phyloP scores from a whole-genome alignment of 192 early-diverging fungal genomes.

The Umbelopsis ramanniana region DNA sequence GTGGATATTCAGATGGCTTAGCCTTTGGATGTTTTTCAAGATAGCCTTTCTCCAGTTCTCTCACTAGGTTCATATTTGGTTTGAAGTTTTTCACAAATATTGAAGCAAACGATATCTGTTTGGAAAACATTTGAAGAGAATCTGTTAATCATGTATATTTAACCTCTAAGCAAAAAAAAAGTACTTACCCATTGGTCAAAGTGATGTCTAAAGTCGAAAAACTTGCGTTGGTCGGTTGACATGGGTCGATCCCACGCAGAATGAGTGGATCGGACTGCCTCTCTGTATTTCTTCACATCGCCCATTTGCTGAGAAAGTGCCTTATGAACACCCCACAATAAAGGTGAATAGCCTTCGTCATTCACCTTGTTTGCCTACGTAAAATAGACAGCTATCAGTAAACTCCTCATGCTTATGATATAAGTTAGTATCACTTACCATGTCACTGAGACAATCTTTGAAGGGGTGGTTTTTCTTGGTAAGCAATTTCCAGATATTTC shows the following conservation, averaged over 20 bases:
- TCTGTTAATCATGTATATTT: too few species aligned
- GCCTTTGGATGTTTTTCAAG: slow-evolving; percentile 33
- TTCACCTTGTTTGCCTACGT: slow-evolving; percentile 31
- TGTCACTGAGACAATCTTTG: not conserved
- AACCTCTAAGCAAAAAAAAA: not conserved
- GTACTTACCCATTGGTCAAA: not conserved
- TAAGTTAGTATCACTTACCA: not conserved
- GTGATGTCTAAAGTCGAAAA: not conserved
- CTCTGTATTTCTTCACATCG: slow-evolving; percentile 11
- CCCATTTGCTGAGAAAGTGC: slow-evolving; percentile 26
- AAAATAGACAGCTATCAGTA: not conserved
- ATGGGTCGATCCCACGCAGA: not conserved
- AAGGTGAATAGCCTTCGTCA: slow-evolving; percentile 33
- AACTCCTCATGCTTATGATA: not conserved
- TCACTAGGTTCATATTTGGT: slow-evolving; percentile 23
- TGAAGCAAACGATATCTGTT: slow-evolving; percentile 17
- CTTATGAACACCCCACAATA: slow-evolving; percentile 19
- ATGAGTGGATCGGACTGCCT: not conserved
- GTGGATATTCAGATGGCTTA: slow-evolving; percentile 25
- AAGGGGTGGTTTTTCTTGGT: not conserved
- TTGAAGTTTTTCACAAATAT: slow-evolving; percentile 19
- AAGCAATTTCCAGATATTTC: slow-evolving; percentile 22
- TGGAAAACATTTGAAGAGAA: not conserved
- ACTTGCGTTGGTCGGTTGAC: not conserved
- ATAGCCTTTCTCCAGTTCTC: slow-evolving; percentile 29